Conservation (phyloP, 2,329 filamentous ascomycete genomes). For the Pseudogymnoascus sp. region DNA sequence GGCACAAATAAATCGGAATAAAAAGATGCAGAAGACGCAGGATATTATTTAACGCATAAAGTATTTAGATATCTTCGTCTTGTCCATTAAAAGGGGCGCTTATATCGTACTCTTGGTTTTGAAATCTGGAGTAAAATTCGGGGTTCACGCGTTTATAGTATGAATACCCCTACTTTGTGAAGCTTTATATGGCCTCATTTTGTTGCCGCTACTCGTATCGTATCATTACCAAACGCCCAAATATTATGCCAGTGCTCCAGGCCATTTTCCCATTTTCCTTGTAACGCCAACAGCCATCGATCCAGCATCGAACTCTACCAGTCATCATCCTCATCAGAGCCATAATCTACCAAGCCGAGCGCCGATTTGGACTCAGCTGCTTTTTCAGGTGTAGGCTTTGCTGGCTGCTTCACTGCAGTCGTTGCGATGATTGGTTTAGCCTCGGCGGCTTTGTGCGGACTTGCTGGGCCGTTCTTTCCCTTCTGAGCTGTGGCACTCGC, state of each 20-base stretch:
- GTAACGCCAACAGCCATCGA: background rate
- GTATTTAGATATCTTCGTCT: background rate
- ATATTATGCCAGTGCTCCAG: background rate
- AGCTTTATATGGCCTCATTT: constrained; percentile 1
- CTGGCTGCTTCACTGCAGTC: background rate
- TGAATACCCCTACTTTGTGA: constrained; percentile 3
- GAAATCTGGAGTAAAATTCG: background rate
- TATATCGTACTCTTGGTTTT: background rate
- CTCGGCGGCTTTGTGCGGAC: background rate
- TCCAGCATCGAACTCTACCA: background rate
- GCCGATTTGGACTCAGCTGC: background rate
- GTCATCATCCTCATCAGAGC: constrained; percentile 44
- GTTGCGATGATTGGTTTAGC: background rate
- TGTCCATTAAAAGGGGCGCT: background rate
- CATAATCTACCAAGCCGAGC: constrained; percentile 46
- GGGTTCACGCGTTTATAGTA: constrained; percentile 4
- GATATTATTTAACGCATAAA: background rate
- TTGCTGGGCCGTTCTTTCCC: background rate
- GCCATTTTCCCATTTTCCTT: background rate
- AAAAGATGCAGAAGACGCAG: background rate
- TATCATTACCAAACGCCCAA: background rate
- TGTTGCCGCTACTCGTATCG: background rate
- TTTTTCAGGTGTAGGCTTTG: background rate
- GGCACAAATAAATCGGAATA: background rate
- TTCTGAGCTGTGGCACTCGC: background rate